Conservation (phyloP, 2,329 filamentous ascomycete species). For the Neopestalotiopsis clavispora region DNA sequence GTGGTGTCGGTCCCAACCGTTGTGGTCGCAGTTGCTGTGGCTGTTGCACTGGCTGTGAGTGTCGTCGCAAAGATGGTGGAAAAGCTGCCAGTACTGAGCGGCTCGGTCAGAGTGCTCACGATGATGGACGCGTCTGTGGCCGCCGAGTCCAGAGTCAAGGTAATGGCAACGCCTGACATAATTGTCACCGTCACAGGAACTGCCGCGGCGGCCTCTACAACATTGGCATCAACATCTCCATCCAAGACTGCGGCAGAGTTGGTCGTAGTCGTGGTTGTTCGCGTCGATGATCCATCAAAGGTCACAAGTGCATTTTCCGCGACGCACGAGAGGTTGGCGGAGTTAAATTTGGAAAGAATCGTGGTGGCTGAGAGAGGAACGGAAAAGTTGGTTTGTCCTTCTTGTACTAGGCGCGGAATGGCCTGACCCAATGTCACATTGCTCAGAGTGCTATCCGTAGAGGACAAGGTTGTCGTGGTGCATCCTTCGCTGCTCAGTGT, state of each 20-base stretch:
- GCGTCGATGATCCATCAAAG: slow-evolving; percentile 66
- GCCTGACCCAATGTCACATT: slow-evolving; percentile 84
- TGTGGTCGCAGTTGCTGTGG: slow-evolving; percentile 26
- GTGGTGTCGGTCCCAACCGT: slow-evolving; percentile 26
- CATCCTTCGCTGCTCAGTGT: slow-evolving; percentile 54
- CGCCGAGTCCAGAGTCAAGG: slow-evolving; percentile 33
- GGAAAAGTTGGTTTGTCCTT: slow-evolving; percentile 71
- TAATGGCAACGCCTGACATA: slow-evolving; percentile 37
- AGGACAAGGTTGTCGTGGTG: slow-evolving; percentile 53
- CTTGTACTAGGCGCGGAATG: slow-evolving; percentile 74
- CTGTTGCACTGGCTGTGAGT: neutral
- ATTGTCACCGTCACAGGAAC: slow-evolving; percentile 40
- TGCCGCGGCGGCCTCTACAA: slow-evolving; percentile 26
- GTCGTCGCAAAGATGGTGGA: slow-evolving; percentile 21
- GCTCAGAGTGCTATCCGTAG: slow-evolving; percentile 44
- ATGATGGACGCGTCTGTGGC: slow-evolving; percentile 23
- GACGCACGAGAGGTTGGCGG: slow-evolving; percentile 76
- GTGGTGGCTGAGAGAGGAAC: slow-evolving; percentile 73
- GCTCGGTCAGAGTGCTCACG: slow-evolving; percentile 23
- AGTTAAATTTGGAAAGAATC: slow-evolving; percentile 78
- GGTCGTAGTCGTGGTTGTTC: slow-evolving; percentile 36
- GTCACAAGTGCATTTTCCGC: slow-evolving; percentile 88
- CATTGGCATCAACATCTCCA: slow-evolving; percentile 29
- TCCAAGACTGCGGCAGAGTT: slow-evolving; percentile 23
- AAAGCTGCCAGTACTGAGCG: slow-evolving; percentile 25